Evolutionary conservation across 1,284 basidiomycete genomes (phyloP).

Genomic region (Puccinia horiana): DNA sequence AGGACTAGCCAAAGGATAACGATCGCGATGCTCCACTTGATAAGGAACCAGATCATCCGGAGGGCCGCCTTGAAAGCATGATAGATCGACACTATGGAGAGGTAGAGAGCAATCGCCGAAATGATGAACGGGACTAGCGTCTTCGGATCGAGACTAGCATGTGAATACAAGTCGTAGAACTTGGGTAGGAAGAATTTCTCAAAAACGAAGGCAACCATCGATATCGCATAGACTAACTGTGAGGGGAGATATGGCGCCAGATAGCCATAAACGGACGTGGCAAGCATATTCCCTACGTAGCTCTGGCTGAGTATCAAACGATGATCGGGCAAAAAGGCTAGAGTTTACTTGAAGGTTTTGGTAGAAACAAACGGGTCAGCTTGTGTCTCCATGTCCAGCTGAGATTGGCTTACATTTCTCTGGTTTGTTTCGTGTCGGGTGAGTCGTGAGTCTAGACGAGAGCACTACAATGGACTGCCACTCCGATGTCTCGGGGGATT

Average conservation of each 20-base stretch:
- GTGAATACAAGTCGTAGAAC: conserved; percentile 24
- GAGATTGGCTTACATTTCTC: background rate
- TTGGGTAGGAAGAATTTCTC: conserved; percentile 39
- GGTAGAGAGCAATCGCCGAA: conserved; percentile 33
- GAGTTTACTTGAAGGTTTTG: background rate
- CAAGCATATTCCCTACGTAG: conserved; percentile 16
- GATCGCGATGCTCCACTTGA: conserved; percentile 39
- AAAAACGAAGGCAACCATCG: conserved; percentile 23
- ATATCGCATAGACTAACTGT: conserved; percentile 15
- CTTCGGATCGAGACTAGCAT: conserved; percentile 44
- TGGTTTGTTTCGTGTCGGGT: background rate
- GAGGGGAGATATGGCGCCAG: conserved; percentile 32
- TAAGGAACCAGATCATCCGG: conserved; percentile 30
- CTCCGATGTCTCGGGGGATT: background rate
- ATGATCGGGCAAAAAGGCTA: no score
- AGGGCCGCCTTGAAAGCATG: conserved; percentile 33
- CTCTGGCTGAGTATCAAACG: background rate
- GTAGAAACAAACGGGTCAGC: background rate
- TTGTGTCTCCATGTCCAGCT: background rate
- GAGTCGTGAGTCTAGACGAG: background rate
- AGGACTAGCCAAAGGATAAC: conserved; percentile 27
- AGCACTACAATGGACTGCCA: background rate
- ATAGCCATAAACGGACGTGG: conserved; percentile 24
- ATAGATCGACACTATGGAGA: conserved; percentile 37
- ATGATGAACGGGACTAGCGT: conserved; percentile 32